Conservation (phyloP, 345 rosid genomes). For the Eucalyptus lansdowneana region DNA sequence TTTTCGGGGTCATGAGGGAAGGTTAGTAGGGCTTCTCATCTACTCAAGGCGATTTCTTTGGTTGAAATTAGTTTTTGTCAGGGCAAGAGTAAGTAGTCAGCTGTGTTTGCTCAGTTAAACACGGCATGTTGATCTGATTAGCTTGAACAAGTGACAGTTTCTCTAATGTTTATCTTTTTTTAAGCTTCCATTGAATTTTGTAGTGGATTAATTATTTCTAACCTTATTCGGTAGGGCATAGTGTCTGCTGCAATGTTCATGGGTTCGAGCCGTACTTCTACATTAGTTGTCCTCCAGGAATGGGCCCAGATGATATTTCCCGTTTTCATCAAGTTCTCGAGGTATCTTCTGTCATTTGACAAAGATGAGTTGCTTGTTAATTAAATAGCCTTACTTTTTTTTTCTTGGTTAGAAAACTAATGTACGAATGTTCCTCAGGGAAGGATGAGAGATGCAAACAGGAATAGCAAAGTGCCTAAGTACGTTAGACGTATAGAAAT, state of each 20-base stretch:
- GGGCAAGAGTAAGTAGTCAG: background rate
- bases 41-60: background rate
- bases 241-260: slow-evolving; percentile 93
- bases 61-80: background rate
- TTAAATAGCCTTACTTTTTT: background rate
- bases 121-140: background rate
- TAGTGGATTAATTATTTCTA: background rate
- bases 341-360: slow-evolving; percentile 23
- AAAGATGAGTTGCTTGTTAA: background rate
- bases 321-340: slow-evolving; percentile 70
- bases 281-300: slow-evolving; percentile 77
- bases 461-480: slow-evolving; percentile 48
- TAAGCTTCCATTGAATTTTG: no score
- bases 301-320: slow-evolving; percentile 90
- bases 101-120: background rate
- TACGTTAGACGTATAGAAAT: slow-evolving; percentile 49
- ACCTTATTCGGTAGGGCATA: slow-evolving; percentile 43
- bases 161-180: no score
- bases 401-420: background rate
- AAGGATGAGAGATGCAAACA: slow-evolving; percentile 70
- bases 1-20: slow-evolving; percentile 86
- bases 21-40: slow-evolving; percentile 21
- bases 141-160: background rate
- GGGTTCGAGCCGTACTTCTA: slow-evolving; percentile 98
- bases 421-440: slow-evolving; percentile 20